phyloP scores from a whole-genome alignment of 257 asterid species.

The Anisodus acutangulus region DNA sequence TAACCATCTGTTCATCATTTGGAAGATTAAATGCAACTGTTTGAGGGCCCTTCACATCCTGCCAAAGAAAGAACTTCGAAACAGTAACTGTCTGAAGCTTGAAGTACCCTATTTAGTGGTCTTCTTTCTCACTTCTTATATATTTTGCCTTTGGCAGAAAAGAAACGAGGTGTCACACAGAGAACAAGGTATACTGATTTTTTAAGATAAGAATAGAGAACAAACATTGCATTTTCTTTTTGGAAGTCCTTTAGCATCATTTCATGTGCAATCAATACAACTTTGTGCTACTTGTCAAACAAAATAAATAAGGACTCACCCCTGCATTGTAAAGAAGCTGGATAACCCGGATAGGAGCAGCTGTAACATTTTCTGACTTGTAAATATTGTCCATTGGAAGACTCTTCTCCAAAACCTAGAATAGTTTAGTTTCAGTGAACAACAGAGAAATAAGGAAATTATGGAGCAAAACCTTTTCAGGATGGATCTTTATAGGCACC shows the following conservation, averaged over 20 bases:
- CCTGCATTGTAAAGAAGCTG: slow-evolving; percentile 84
- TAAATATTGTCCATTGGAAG: slow-evolving; percentile 82
- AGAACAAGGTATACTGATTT: too few species aligned
- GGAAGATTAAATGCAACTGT: slow-evolving; percentile 97
- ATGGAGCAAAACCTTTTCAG: slow-evolving; percentile 15
- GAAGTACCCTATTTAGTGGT: too few species aligned
- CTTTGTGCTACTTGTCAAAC: too few species aligned
- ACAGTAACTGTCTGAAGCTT: too few species aligned
- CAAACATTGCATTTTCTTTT: too few species aligned
- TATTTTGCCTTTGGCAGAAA: too few species aligned
- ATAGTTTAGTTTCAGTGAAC: slow-evolving; percentile 31
- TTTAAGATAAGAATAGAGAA: too few species aligned
- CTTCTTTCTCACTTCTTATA: too few species aligned
- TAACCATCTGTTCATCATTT: slow-evolving; percentile 86
- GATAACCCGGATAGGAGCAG: slow-evolving; percentile 94
- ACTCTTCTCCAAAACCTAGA: slow-evolving; percentile 81
- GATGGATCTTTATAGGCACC: slow-evolving; percentile 49
- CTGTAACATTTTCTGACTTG: slow-evolving; percentile 73
- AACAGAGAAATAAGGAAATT: not conserved
- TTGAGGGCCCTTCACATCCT: slow-evolving; percentile 98
- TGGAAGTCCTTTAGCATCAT: too few species aligned
- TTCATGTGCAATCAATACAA: too few species aligned
- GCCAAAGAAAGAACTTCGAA: slow-evolving; percentile 30
- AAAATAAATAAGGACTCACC: slow-evolving; percentile 46
- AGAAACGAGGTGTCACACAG: too few species aligned